Percentiles rank a stretch among this genome's conserved stretches.
phyloP scores from a whole-genome alignment of 805 yeast genomes.

The Zygoascus flipseniorum region DNA sequence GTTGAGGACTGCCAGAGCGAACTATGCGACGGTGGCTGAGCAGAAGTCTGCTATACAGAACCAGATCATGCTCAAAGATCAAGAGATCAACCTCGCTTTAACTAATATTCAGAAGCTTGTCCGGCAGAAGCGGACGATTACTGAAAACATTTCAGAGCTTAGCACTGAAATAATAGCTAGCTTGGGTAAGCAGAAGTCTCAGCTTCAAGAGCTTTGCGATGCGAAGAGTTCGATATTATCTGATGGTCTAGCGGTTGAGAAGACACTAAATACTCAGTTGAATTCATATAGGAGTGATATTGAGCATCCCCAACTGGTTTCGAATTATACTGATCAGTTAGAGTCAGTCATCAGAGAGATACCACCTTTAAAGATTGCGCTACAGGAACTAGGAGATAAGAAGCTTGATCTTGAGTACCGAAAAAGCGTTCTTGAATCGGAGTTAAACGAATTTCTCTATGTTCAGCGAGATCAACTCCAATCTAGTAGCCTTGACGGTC shows the following conservation, averaged over 20 bases:
- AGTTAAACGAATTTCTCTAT: constrained; percentile 46
- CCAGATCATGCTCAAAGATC: constrained; percentile 39
- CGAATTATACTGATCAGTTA: constrained; percentile 40
- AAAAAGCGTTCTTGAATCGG: constrained; percentile 42
- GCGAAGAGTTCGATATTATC: constrained; percentile 30
- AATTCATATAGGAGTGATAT: constrained; percentile 43
- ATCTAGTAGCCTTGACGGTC: constrained; percentile 4
- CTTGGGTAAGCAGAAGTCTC: constrained; percentile 7
- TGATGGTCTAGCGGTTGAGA: constrained; percentile 34
- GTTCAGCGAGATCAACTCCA: constrained; percentile 42
- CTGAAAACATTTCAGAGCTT: constrained; percentile 7
- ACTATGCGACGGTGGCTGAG: constrained; percentile 34
- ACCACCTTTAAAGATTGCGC: constrained; percentile 31
- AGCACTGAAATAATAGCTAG: constrained; percentile 16
- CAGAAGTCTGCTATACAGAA: constrained; percentile 33
- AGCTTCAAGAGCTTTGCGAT: constrained; percentile 15
- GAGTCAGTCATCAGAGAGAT: constrained; percentile 30
- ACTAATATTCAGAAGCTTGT: constrained; percentile 33
- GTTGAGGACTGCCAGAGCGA: constrained; percentile 44
- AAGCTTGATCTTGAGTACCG: constrained; percentile 41
- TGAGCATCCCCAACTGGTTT: constrained; percentile 38
- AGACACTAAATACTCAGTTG: constrained; percentile 35
- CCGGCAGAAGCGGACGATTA: constrained; percentile 14
- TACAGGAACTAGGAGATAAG: constrained; percentile 34
- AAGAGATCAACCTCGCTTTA: constrained; percentile 42